phyloP scores from a whole-genome alignment of 352 stramenopile species.

The Pythium myriotylum region DNA sequence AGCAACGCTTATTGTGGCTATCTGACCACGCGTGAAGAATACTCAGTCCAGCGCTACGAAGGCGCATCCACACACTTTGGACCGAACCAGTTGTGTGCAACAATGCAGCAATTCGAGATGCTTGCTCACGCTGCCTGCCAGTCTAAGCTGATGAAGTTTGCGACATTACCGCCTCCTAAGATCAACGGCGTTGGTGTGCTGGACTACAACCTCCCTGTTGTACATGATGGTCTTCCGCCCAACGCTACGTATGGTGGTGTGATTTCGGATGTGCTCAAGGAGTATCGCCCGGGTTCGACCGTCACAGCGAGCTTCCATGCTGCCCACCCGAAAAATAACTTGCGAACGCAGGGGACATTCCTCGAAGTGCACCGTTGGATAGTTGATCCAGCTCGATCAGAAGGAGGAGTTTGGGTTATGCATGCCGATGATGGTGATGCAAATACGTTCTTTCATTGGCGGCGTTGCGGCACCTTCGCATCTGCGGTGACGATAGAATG shows the following conservation, averaged over 20 bases:
- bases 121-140: conserved; percentile 40
- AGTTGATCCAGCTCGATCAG: conserved; percentile 31
- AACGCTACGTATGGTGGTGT: conserved; percentile 57
- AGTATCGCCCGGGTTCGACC: conserved; percentile 49
- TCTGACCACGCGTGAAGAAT: conserved; percentile 86
- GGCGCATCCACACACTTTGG: conserved; percentile 90
- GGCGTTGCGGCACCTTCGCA: conserved; percentile 65
- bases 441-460: conserved; percentile 80
- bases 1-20: conserved; percentile 88
- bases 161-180: conserved; percentile 39
- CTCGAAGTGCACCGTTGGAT: conserved; percentile 77
- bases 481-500: conserved; percentile 77
- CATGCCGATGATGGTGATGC: conserved; percentile 71
- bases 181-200: conserved; percentile 67
- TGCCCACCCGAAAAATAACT: conserved; percentile 82
- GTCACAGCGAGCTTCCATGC: conserved; percentile 71
- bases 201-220: conserved; percentile 77
- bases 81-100: conserved; percentile 81
- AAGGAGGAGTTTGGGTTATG: conserved; percentile 68
- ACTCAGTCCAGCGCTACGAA: conserved; percentile 87
- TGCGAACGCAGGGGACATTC: conserved; percentile 77
- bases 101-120: conserved; percentile 79
- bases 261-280: conserved; percentile 42
- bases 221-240: conserved; percentile 61
- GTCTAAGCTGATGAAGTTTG: conserved; percentile 23